A percentile compares a stretch with the other conserved stretches of the same genome.
Evolutionary conservation across 768 basidiomycete species (phyloP).

Genomic region (Mycena galopus): DNA sequence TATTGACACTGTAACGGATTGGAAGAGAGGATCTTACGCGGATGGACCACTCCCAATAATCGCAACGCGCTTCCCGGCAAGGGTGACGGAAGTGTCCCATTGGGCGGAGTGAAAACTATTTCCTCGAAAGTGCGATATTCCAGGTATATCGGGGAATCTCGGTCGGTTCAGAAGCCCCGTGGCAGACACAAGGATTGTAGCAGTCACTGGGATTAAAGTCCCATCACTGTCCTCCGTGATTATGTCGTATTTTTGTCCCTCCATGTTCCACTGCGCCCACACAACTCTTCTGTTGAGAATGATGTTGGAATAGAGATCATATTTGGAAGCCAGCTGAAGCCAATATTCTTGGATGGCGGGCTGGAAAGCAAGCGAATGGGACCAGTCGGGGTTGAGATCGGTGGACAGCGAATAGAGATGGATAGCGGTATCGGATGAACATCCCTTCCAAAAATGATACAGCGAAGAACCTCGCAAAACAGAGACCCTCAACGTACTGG

Average conservation of each 20-base stretch:
- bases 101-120: constrained; percentile 63
- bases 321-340: constrained; percentile 54
- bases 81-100: constrained; percentile 57
- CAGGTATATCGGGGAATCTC: constrained; percentile 49
- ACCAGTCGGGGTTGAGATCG: constrained; percentile 61
- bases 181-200: constrained; percentile 64
- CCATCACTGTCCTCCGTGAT: constrained; percentile 48
- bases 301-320: constrained; percentile 56
- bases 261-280: constrained; percentile 59
- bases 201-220: constrained; percentile 41
- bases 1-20: not conserved
- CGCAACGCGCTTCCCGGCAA: constrained; percentile 62
- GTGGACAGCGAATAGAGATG: constrained; percentile 61
- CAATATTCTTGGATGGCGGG: constrained; percentile 60
- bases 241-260: constrained; percentile 52
- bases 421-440: constrained; percentile 55
- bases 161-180: constrained; percentile 63
- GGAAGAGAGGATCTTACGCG: constrained; percentile 52
- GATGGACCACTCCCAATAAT: constrained; percentile 72
- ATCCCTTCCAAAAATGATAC: constrained; percentile 55
- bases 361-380: constrained; percentile 53
- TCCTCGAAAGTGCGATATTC: constrained; percentile 59
- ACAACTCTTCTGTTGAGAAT: constrained; percentile 58
- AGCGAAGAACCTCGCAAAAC: not conserved
- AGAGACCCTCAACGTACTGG: constrained; percentile 42